A percentile compares a stretch with the other conserved stretches of the same genome.
phyloP scores from a whole-genome alignment of 441 rosid genomes.

The Gossypium trilobum region DNA sequence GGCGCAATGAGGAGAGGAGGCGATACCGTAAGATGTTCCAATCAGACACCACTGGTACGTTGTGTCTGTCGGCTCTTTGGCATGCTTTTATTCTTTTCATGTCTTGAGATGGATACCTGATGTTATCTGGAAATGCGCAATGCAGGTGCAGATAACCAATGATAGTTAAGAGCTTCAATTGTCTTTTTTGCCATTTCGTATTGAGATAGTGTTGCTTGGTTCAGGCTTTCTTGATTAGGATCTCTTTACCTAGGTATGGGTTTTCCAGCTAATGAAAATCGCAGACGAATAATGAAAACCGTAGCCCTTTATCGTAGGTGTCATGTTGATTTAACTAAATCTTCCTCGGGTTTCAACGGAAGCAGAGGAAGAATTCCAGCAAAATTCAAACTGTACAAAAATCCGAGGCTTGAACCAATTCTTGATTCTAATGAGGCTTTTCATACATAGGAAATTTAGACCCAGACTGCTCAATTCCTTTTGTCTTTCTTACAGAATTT shows the following conservation, averaged over 20 bases:
- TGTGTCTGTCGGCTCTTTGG: conserved; percentile 8
- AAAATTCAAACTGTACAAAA: conserved; percentile 31
- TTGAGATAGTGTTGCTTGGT: conserved; percentile 17
- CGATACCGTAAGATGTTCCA: conserved; percentile 70
- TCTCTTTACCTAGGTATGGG: conserved; percentile 22
- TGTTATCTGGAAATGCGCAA: background rate
- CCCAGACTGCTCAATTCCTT: background rate
- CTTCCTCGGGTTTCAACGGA: conserved; percentile 21
- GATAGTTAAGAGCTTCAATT: conserved; percentile 10
- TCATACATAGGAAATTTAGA: background rate
- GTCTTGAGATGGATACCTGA: background rate
- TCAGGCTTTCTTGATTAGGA: conserved; percentile 19
- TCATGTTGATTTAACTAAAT: background rate
- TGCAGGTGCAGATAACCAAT: conserved; percentile 18
- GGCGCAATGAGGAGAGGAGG: conserved; percentile 55
- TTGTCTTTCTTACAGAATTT: background rate
- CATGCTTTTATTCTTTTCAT: background rate
- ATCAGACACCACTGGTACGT: conserved; percentile 25
- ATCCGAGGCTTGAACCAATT: conserved; percentile 27
- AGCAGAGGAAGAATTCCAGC: conserved; percentile 11
- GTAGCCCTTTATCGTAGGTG: background rate
- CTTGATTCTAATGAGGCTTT: background rate
- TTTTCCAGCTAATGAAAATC: background rate
- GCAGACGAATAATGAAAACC: background rate
- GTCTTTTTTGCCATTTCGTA: conserved; percentile 1